phyloP scores from a whole-genome alignment of 208 protist genomes.

The Naegleria fowleri region DNA sequence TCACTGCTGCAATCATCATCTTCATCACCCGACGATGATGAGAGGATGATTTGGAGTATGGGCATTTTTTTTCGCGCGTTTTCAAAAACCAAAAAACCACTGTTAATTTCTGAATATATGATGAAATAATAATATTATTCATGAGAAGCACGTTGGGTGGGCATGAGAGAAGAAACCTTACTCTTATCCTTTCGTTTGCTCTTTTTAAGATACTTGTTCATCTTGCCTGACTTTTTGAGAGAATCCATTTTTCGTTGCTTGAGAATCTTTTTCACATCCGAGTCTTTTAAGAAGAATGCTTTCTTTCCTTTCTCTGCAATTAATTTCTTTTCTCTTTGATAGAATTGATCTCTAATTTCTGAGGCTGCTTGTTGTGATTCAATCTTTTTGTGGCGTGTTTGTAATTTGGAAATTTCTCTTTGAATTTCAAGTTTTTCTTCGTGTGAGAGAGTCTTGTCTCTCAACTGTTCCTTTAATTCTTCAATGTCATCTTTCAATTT shows the following conservation, averaged over 20 bases:
- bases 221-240: neutral
- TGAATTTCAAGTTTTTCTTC: neutral
- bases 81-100: too few species aligned
- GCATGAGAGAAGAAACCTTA: neutral
- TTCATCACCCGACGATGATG: too few species aligned
- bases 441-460: neutral
- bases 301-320: neutral
- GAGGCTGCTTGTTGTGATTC: neutral
- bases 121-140: too few species aligned
- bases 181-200: neutral
- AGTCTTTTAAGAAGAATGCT: constrained; percentile 23
- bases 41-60: too few species aligned
- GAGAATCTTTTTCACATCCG: neutral
- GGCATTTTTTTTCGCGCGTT: too few species aligned
- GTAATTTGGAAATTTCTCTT: neutral
- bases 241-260: neutral
- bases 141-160: neutral
- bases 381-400: neutral
- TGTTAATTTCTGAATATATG: too few species aligned
- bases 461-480: neutral
- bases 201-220: neutral
- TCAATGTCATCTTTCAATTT: neutral
- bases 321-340: constrained; percentile 19
- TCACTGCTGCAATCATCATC: too few species aligned
- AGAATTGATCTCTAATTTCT: neutral